Conservation (phyloP, 805 yeast species). For the Martiniozyma abietophila region DNA sequence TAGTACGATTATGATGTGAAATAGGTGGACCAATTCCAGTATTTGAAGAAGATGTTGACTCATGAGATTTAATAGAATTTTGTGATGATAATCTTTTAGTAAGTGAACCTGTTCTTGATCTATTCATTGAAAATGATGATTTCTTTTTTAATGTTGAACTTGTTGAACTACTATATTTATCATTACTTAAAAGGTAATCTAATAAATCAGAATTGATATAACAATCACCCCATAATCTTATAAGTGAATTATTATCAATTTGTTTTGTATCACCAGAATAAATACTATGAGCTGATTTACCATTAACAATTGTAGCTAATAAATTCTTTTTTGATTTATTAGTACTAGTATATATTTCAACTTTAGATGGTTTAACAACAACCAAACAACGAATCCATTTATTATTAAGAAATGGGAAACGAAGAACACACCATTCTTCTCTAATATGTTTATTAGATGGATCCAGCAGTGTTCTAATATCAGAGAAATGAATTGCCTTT, state of each 20-base stretch:
- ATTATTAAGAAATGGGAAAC: slow-evolving; percentile 48
- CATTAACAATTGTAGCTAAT: slow-evolving; percentile 38
- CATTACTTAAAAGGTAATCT: slow-evolving; percentile 9
- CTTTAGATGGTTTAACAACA: slow-evolving; percentile 39
- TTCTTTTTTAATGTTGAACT: slow-evolving; percentile 13
- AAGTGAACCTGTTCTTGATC: slow-evolving; percentile 11
- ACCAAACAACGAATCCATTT: slow-evolving; percentile 52
- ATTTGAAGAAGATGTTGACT: slow-evolving; percentile 12
- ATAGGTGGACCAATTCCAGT: slow-evolving; percentile 13
- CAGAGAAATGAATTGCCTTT: slow-evolving; percentile 47
- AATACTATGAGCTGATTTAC: slow-evolving; percentile 41
- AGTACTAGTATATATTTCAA: slow-evolving; percentile 43
- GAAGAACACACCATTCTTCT: slow-evolving; percentile 54
- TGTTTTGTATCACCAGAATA: slow-evolving; percentile 50
- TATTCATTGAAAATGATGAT: slow-evolving; percentile 13
- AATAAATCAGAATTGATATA: slow-evolving; percentile 32
- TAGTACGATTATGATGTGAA: slow-evolving; percentile 16
- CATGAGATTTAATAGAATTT: slow-evolving; percentile 13
- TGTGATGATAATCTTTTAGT: slow-evolving; percentile 24
- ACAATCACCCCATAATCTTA: slow-evolving; percentile 48
- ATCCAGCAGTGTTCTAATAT: slow-evolving; percentile 48
- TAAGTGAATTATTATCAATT: slow-evolving; percentile 47
- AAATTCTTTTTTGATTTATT: slow-evolving; percentile 42
- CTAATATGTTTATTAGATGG: slow-evolving; percentile 35
- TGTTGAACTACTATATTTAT: slow-evolving; percentile 16